These are phyloP conservation scores for Teunomyces kruisii DNA, from an alignment of 805 yeast species.

Conservation along the genomic window DNA sequence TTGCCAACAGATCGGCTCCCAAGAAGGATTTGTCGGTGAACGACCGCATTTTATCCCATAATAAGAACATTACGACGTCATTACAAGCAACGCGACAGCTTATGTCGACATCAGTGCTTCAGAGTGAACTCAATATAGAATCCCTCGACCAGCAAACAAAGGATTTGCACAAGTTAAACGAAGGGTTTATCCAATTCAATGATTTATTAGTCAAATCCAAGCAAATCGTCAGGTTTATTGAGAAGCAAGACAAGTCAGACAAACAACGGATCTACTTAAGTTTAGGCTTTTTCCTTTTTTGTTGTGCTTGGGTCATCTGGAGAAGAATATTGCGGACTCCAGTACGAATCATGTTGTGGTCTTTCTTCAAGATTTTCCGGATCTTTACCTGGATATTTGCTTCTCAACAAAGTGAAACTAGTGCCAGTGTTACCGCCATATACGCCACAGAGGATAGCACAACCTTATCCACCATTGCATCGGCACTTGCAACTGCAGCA, in stretches of 20 bases:
- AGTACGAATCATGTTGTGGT: conserved; percentile 45
- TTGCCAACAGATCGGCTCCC: conserved; percentile 20
- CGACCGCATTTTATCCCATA: conserved; percentile 45
- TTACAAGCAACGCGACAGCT: conserved; percentile 49
- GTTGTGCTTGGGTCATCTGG: conserved; percentile 52
- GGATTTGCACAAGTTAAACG: conserved; percentile 40
- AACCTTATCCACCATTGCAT: neutral
- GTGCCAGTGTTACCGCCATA: neutral
- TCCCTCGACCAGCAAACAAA: conserved; percentile 47
- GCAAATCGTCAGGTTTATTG: conserved; percentile 49
- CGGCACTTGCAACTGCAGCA: neutral
- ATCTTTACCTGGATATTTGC: conserved; percentile 12
- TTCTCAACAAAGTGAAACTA: neutral
- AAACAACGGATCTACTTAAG: conserved; percentile 49
- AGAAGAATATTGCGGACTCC: conserved; percentile 48
- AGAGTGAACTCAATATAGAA: conserved; percentile 51
- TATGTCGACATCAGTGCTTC: conserved; percentile 49
- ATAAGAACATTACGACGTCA: conserved; percentile 45
- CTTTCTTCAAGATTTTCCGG: conserved; percentile 37
- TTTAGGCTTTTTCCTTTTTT: conserved; percentile 43
- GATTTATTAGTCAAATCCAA: conserved; percentile 42
- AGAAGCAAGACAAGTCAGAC: conserved; percentile 51
- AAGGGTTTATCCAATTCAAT: conserved; percentile 40
- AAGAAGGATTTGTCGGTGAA: conserved; percentile 19
- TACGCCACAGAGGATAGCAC: too few relatives aligned